Conservation (phyloP, 2,329 filamentous ascomycete species). For the Ophiostoma quercus region DNA sequence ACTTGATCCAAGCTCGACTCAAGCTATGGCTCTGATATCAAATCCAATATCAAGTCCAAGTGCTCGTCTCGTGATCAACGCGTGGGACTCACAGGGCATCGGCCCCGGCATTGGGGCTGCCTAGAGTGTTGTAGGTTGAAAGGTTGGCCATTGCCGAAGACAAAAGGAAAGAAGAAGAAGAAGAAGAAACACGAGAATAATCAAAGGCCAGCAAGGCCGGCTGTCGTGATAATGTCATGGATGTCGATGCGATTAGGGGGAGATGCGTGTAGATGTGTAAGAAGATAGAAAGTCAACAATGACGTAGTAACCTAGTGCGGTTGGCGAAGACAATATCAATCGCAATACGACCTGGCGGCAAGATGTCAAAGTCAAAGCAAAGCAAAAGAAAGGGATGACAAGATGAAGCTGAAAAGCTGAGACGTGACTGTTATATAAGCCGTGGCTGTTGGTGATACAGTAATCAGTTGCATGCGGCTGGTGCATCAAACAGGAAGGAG, state of each 20-base stretch:
- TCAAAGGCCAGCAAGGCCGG: background rate
- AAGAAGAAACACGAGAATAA: background rate
- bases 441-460: slow-evolving; percentile 2
- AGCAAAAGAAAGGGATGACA: background rate
- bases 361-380: no score
- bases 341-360: background rate
- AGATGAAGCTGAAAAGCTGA: background rate
- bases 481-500: background rate
- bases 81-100: slow-evolving; percentile 36
- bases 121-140: slow-evolving; percentile 23
- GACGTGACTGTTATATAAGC: background rate
- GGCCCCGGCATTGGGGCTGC: slow-evolving; percentile 53
- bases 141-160: slow-evolving; percentile 5
- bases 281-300: slow-evolving; percentile 5
- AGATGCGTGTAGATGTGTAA: background rate
- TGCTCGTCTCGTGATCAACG: slow-evolving; percentile 23
- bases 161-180: background rate
- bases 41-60: slow-evolving; percentile 23
- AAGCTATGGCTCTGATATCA: slow-evolving; percentile 15
- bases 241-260: background rate
- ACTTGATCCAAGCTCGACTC: background rate
- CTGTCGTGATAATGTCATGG: background rate
- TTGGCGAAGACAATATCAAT: background rate
- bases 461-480: background rate
- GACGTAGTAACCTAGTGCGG: background rate